Base-by-base conservation (phyloP, 106 monocot genomes). In the Dendrobium huoshanense region DNA sequence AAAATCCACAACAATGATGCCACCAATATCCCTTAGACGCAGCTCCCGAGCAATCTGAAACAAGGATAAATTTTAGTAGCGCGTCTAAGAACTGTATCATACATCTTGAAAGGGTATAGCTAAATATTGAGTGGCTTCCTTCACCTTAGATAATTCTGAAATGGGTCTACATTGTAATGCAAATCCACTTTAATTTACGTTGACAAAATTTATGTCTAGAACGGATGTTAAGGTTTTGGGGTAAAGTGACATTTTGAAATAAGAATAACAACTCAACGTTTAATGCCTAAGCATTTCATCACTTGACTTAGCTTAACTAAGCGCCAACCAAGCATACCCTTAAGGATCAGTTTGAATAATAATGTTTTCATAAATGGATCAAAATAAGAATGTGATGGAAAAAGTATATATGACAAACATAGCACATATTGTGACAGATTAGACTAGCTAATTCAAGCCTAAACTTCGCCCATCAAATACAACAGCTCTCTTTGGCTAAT, bases 1-100 rank as follows among this genome's bases (percentile, higher is more conserved):
- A 73, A 97, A 97, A 83, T 97, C 94, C 49, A 94, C 97, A 76
- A 97, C 92, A 72, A 97, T 97, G 75, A 97, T 97, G 80, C 97
- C 97, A 22, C 97, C 97, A 85, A 97, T 91, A 88, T 97, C 97
- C 47, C 97, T 94, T 58, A 97, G 82, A 19, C 94, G 87, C 81
- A 97, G 80, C 70, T 97, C 97, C 76, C 91, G 83, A 51, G 97
- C 97, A 87, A 97, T 92, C 97, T 97, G 89, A 80, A 86, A 81
- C 10, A 61, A 81, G 11, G 11, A 72, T 20, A 51, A 13, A 51
- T 13, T 11, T 51, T 51, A 51, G 51, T 15, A 51, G 19, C 74
- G 4, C 5, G 29, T 41, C 72, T 72, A 72, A 65, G 72, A 72
- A 72, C 72, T 33, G 40, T 72, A 29, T 72, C 40, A 33, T 33